phyloP scores from a whole-genome alignment of 164 flowering plant genomes.

The Stephania yunnanensis region DNA sequence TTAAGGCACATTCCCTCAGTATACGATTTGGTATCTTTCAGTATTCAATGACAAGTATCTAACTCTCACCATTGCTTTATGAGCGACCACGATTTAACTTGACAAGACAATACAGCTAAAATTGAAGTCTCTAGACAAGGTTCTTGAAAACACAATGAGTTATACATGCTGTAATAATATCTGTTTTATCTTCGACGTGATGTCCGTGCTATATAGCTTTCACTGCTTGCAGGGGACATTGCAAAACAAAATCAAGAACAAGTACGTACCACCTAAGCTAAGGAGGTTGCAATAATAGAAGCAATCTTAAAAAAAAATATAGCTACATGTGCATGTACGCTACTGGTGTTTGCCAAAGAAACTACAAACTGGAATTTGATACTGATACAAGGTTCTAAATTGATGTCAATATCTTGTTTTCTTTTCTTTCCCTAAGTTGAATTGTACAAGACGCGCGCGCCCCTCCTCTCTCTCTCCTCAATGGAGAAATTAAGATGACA shows the following conservation, averaged over 20 bases:
- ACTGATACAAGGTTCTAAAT: background rate
- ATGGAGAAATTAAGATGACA: background rate
- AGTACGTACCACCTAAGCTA: background rate
- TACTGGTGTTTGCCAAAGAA: background rate
- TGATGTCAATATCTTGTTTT: background rate
- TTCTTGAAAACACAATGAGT: background rate
- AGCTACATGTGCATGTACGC: too few species aligned
- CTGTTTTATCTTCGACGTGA: background rate
- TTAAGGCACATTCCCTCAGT: constrained; percentile 4
- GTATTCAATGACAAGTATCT: background rate
- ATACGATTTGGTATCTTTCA: constrained; percentile 4
- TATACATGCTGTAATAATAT: background rate
- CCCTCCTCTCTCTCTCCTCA: background rate
- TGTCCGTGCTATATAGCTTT: background rate
- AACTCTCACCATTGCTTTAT: background rate
- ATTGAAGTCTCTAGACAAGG: background rate
- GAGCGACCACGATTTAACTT: background rate
- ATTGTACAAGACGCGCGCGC: background rate
- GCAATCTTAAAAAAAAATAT: constrained; percentile 2
- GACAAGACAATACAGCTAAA: background rate
- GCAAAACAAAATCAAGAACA: background rate
- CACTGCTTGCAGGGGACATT: background rate
- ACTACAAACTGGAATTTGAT: background rate
- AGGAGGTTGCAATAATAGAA: background rate
- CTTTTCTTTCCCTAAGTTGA: background rate